Evolutionary conservation across 2,329 filamentous ascomycete species (phyloP), one percentile per base, ranked within the genome.

Genomic region (Penicillium sp.): DNA sequence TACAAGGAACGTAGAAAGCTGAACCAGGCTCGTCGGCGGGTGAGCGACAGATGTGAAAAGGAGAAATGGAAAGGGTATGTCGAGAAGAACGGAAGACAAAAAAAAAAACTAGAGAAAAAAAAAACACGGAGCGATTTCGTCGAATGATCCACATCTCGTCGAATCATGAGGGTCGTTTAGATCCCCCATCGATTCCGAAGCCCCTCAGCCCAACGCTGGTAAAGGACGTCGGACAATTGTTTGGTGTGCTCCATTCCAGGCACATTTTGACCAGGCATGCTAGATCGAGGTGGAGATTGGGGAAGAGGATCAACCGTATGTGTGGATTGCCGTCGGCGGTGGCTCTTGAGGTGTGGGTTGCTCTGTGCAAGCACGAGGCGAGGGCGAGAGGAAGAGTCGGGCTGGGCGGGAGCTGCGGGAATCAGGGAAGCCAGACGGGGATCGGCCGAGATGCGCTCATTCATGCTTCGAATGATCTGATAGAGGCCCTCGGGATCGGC

Each of bases 171-270:
- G 39, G 7, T 24, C 13, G 12, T 38, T 42, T 47, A 51, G 35
- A 47, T 52, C 50, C 75, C 73, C 86, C 86, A 90, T 47, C 86
- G 76, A 46, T 81, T 78, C 54, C 84, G 83, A 59, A 97, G 73
- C 1, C 89, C 90, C 49, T 94, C 88, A 3, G 85, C 83, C 93
- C 93, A 98, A 38, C 91, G 81, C 12, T 84, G 82, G 70, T 96
- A 97, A 18, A 98, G 79, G 18, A 95, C 88, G 66, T 96, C 90
- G 1, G 88, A 88, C 34, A 97, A 76, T 65, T 95, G 83, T 63
- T 89, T 88, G 56, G 86, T 87, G 69, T 96, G 91, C 68, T 96
- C 90, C 88, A 96, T 91, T 2, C 90, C 91, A 1, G 83, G 79
- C 48, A 77, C 72, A 41, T 73, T 66, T 54, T 80, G 75, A 9